Evolutionary conservation across 805 yeast genomes (phyloP).

Genomic region (Ogataea henricii): DNA sequence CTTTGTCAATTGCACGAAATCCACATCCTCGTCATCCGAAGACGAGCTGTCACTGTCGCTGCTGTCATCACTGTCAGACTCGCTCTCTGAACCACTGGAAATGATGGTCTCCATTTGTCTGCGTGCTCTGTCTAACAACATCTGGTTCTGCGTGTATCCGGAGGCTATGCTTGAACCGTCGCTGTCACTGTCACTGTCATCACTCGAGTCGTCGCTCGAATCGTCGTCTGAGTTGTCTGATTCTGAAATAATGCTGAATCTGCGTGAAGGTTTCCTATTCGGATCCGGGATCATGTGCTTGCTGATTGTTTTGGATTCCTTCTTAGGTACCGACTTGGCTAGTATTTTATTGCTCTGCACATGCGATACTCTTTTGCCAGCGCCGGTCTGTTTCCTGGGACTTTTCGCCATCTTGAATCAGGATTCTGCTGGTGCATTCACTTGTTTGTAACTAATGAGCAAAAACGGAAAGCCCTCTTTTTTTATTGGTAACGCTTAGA

Average conservation of each 20-base stretch:
- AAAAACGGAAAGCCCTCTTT: constrained; percentile 2
- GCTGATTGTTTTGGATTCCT: constrained; percentile 32
- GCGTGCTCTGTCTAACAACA: constrained; percentile 19
- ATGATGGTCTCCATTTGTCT: constrained; percentile 28
- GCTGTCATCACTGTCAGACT: constrained; percentile 29
- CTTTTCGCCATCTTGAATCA: constrained; percentile 30
- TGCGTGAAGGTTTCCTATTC: constrained; percentile 16
- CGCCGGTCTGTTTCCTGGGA: constrained; percentile 30
- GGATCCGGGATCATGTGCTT: constrained; percentile 8
- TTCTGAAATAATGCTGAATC: constrained; percentile 32
- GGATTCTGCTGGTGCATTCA: constrained; percentile 5
- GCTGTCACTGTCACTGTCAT: constrained; percentile 31
- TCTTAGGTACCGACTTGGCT: constrained; percentile 12
- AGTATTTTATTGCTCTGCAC: constrained; percentile 32
- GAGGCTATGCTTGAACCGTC: constrained; percentile 33
- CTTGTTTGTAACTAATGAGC: not conserved
- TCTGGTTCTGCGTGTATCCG: constrained; percentile 3
- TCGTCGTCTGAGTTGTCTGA: constrained; percentile 20
- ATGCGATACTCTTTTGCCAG: constrained; percentile 31
- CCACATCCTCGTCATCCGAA: constrained; percentile 68
- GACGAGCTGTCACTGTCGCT: constrained; percentile 42
- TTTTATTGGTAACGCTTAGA: not conserved
- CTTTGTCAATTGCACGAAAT: constrained; percentile 70
- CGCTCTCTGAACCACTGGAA: constrained; percentile 41
- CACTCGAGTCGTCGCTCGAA: constrained; percentile 15